Percentiles rank a stretch among this genome's conserved stretches.
Evolutionary conservation across 2,329 filamentous ascomycete genomes (phyloP).

Genomic region (Arthrobotrys sinensis): DNA sequence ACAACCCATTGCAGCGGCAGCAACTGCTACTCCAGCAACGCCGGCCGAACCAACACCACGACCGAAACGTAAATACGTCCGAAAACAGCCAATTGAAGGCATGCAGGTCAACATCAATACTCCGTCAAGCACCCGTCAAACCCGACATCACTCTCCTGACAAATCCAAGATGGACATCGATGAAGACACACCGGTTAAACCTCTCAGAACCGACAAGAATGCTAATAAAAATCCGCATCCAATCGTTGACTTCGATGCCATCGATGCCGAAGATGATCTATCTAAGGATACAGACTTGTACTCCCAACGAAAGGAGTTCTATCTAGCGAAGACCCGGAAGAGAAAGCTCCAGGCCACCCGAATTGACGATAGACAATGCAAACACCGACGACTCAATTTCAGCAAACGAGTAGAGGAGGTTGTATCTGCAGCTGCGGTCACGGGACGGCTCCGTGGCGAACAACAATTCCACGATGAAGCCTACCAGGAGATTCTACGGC

Average conservation of each 20-base stretch:
- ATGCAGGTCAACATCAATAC: slow-evolving; percentile 44
- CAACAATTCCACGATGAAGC: slow-evolving; percentile 84
- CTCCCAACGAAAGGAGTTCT: slow-evolving; percentile 53
- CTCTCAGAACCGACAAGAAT: slow-evolving; percentile 50
- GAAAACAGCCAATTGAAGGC: slow-evolving; percentile 42
- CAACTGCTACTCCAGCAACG: slow-evolving; percentile 33
- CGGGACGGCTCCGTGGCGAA: slow-evolving; percentile 81
- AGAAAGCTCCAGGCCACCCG: slow-evolving; percentile 64
- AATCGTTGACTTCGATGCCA: slow-evolving; percentile 52
- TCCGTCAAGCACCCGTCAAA: slow-evolving; percentile 42
- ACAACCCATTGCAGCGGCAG: slow-evolving; percentile 24
- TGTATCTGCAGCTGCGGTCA: slow-evolving; percentile 78
- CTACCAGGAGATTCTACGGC: slow-evolving; percentile 74
- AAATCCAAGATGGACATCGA: slow-evolving; percentile 54
- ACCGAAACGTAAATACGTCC: slow-evolving; percentile 55
- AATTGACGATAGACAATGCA: slow-evolving; percentile 67
- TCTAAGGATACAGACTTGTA: slow-evolving; percentile 38
- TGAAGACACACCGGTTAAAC: slow-evolving; percentile 52
- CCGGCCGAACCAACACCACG: slow-evolving; percentile 47
- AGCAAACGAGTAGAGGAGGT: slow-evolving; percentile 74
- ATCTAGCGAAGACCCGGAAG: slow-evolving; percentile 62
- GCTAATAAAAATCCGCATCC: slow-evolving; percentile 35
- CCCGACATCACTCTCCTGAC: slow-evolving; percentile 52
- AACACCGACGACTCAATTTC: slow-evolving; percentile 75
- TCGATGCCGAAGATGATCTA: slow-evolving; percentile 53